Conservation (phyloP, 2,329 filamentous ascomycete species). For the Talaromyces marneffei region DNA sequence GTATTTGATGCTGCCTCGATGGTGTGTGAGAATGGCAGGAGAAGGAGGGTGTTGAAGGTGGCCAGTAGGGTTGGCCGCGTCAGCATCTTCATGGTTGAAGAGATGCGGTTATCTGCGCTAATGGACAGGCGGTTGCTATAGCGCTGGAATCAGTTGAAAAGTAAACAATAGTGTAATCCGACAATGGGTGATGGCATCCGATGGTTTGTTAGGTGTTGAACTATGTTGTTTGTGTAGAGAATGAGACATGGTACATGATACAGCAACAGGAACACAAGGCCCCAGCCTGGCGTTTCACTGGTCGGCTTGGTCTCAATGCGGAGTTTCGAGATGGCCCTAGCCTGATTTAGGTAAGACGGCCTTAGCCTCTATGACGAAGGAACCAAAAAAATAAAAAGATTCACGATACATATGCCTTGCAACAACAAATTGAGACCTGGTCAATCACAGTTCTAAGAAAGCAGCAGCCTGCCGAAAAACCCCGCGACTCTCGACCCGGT, state of each 20-base stretch:
- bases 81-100: slow-evolving; percentile 31
- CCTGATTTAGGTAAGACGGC: slow-evolving; percentile 3
- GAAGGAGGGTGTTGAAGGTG: slow-evolving; percentile 26
- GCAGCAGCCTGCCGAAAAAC: background rate
- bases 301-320: background rate
- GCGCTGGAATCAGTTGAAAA: background rate
- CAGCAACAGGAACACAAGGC: background rate
- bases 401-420: too few relatives aligned
- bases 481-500: background rate
- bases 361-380: background rate
- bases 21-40: slow-evolving; percentile 17
- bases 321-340: slow-evolving; percentile 8
- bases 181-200: background rate
- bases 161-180: background rate
- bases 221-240: background rate
- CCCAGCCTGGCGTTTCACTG: slow-evolving; percentile 3
- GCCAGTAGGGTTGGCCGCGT: slow-evolving; percentile 22
- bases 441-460: background rate
- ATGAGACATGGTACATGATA: background rate
- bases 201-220: background rate
- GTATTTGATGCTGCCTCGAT: slow-evolving; percentile 5
- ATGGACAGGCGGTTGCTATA: background rate
- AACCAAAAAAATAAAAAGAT: background rate
- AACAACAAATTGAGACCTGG: too few relatives aligned
- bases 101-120: background rate